Evolutionary conservation across 2,329 filamentous ascomycete genomes (phyloP).

Genomic region (Alternaria sp.): DNA sequence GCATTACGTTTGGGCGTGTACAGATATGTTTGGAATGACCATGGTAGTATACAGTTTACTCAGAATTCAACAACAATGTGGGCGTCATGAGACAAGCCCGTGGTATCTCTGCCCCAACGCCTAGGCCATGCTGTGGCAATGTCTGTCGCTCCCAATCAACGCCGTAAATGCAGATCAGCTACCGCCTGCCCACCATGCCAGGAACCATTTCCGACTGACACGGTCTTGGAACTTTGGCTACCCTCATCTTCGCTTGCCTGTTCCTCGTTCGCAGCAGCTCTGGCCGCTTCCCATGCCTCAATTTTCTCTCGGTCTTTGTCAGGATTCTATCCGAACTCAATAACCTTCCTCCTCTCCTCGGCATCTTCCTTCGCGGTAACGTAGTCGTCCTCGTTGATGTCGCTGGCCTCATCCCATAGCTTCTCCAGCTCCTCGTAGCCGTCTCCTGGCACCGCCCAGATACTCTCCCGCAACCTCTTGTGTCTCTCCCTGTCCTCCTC

Average conservation of each 20-base stretch:
- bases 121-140: constrained; percentile 24
- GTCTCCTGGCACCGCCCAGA: constrained; percentile 81
- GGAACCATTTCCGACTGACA: neutral
- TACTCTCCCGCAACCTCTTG: constrained; percentile 87
- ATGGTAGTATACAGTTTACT: constrained; percentile 39
- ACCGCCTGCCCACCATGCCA: neutral
- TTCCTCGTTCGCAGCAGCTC: neutral
- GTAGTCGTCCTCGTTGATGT: constrained; percentile 86
- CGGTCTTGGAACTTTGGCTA: neutral
- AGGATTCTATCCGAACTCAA: constrained; percentile 46
- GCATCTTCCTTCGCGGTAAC: constrained; percentile 77
- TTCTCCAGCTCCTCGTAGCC: constrained; percentile 73
- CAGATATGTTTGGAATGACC: constrained; percentile 45
- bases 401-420: constrained; percentile 86
- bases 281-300: neutral
- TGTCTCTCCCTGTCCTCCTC: constrained; percentile 96
- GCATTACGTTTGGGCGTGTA: constrained; percentile 45
- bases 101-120: constrained; percentile 46
- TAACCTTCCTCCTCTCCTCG: constrained; percentile 59
- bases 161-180: constrained; percentile 5
- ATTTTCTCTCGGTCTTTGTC: neutral
- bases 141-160: neutral
- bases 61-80: constrained; percentile 22
- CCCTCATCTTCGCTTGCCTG: neutral
- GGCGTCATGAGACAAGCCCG: constrained; percentile 15